Evolutionary conservation across 2,329 filamentous ascomycete genomes (phyloP).

Genomic region (Claviceps sp.): DNA sequence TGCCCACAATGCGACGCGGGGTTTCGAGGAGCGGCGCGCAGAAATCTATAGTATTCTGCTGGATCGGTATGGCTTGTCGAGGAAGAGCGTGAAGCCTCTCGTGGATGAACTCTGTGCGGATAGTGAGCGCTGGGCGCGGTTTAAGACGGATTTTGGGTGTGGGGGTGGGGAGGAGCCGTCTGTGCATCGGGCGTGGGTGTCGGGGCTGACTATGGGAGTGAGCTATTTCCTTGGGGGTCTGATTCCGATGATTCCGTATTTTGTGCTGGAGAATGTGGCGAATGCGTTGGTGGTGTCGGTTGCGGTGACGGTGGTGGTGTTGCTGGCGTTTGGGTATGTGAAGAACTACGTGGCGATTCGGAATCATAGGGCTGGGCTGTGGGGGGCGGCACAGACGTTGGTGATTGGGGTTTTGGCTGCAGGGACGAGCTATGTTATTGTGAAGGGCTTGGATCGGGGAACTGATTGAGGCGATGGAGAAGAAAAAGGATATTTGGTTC

Average conservation of each 20-base stretch:
- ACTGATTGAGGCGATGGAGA: not conserved
- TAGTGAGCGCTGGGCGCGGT: slow-evolving; percentile 36
- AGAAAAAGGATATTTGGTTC: too few relatives aligned
- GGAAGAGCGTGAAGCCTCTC: slow-evolving; percentile 27
- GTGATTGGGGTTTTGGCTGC: slow-evolving; percentile 52
- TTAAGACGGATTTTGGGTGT: slow-evolving; percentile 49
- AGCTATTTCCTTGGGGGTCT: slow-evolving; percentile 60
- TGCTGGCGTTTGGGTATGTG: slow-evolving; percentile 51
- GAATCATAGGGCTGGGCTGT: slow-evolving; percentile 38
- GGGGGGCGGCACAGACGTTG: slow-evolving; percentile 51
- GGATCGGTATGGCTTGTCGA: slow-evolving; percentile 34
- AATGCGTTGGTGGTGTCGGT: slow-evolving; percentile 46
- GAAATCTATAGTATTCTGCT: slow-evolving; percentile 38
- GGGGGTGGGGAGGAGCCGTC: slow-evolving; percentile 28
- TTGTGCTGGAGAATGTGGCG: slow-evolving; percentile 35
- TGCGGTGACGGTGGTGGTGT: slow-evolving; percentile 43
- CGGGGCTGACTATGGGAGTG: slow-evolving; percentile 50
- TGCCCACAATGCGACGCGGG: slow-evolving; percentile 25
- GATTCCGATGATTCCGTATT: slow-evolving; percentile 59
- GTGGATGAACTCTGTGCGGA: slow-evolving; percentile 35
- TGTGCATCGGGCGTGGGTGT: slow-evolving; percentile 34
- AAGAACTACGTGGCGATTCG: slow-evolving; percentile 43
- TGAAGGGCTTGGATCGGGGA: slow-evolving; percentile 36
- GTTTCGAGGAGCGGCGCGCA: slow-evolving; percentile 30
- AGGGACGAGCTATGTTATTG: slow-evolving; percentile 50